These are phyloP conservation scores for Pyrus hybrid DNA, from an alignment of 331 rosid genomes.

Conservation along the genomic window DNA sequence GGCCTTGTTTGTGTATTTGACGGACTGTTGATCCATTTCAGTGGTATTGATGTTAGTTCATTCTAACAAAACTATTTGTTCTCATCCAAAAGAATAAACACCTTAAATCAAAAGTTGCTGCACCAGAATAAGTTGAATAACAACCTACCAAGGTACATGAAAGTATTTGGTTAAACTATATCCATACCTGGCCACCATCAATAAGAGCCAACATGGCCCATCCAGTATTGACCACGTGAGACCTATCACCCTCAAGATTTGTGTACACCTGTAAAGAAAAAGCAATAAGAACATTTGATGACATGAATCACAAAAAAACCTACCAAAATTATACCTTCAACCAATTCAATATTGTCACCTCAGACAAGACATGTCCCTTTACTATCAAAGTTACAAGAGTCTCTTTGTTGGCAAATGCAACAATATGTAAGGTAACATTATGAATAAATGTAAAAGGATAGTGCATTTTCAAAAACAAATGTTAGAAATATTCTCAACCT, in stretches of 20 bases:
- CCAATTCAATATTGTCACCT: background rate
- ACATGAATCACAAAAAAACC: background rate
- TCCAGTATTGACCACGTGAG: conserved; percentile 71
- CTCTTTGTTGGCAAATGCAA: background rate
- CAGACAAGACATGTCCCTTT: background rate
- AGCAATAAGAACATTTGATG: background rate
- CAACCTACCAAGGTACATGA: background rate
- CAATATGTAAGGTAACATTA: background rate
- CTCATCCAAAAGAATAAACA: background rate
- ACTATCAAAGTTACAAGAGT: background rate
- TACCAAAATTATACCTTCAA: background rate
- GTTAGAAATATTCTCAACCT: background rate
- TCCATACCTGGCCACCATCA: conserved; percentile 68
- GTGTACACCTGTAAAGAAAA: conserved; percentile 52
- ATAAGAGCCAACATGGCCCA: conserved; percentile 79
- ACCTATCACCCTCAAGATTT: conserved; percentile 45
- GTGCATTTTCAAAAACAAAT: background rate
- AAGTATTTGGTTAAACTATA: background rate
- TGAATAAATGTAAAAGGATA: background rate
- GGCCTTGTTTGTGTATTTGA: background rate
- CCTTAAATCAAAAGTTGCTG: background rate
- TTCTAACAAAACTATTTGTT: background rate
- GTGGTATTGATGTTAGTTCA: background rate
- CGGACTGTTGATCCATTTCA: background rate
- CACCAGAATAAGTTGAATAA: background rate